phyloP scores from a whole-genome alignment of 495 filamentous ascomycete genomes.

The Amniculicola lignicola region DNA sequence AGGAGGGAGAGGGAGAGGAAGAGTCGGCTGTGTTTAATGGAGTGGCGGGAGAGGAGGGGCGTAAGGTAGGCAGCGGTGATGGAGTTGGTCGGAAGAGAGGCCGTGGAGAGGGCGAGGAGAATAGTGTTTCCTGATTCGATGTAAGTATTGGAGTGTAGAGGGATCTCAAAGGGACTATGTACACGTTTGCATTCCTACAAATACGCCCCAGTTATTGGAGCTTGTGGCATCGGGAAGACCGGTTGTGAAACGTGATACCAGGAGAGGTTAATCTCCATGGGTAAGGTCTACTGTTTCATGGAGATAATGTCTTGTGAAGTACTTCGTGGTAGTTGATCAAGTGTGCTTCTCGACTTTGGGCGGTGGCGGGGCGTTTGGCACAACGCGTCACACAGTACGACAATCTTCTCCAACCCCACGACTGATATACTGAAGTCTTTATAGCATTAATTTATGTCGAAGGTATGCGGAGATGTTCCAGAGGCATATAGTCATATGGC shows the following conservation, averaged over 20 bases:
- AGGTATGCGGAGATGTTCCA: too few relatives aligned
- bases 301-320: not conserved
- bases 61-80: not conserved
- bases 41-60: not conserved
- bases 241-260: not conserved
- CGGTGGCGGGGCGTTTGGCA: too few relatives aligned
- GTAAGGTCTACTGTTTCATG: not conserved
- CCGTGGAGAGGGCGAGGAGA: not conserved
- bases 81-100: not conserved
- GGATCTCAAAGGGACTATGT: not conserved
- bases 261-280: not conserved
- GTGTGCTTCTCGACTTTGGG: too few relatives aligned
- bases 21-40: not conserved
- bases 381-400: too few relatives aligned
- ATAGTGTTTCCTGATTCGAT: not conserved
- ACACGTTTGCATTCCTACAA: not conserved
- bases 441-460: too few relatives aligned
- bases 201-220: not conserved
- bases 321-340: too few relatives aligned
- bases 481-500: too few relatives aligned
- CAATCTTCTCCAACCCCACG: too few relatives aligned
- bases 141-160: not conserved
- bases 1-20: not conserved
- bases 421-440: too few relatives aligned
- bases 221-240: not conserved